A percentile compares a stretch with the other conserved stretches of the same genome.
Evolutionary conservation across 1,284 basidiomycete species (phyloP).

Genomic region (Xerocomus cyaneibrunnescens): DNA sequence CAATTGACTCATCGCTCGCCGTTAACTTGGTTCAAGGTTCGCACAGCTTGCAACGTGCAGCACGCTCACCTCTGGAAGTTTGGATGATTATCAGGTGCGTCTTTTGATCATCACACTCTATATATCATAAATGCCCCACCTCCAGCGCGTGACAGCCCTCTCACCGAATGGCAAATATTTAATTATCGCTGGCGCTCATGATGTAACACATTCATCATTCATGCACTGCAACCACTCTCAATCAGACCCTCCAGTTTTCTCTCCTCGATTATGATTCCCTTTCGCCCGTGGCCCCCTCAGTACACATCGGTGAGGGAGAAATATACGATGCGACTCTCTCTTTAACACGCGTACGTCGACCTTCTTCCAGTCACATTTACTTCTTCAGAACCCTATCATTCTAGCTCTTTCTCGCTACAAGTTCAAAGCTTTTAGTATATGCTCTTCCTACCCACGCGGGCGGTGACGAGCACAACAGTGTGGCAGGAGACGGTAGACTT

Average conservation of each 20-base stretch:
- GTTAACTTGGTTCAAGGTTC: conserved; percentile 45
- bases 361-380: background rate
- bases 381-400: conserved; percentile 7
- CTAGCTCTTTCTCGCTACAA: conserved; percentile 67
- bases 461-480: conserved; percentile 23
- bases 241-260: conserved; percentile 50
- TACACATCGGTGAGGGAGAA: conserved; percentile 59
- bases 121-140: conserved; percentile 6
- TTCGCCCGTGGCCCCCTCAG: conserved; percentile 43
- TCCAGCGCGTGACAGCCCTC: conserved; percentile 74
- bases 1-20: background rate
- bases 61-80: conserved; percentile 58
- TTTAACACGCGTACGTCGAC: conserved; percentile 43
- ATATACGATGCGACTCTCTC: conserved; percentile 75
- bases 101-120: background rate
- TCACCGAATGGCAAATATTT: conserved; percentile 63
- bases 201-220: conserved; percentile 42
- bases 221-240: conserved; percentile 10
- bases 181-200: conserved; percentile 61
- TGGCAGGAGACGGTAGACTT: conserved; percentile 45
- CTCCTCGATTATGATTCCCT: conserved; percentile 70
- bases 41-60: conserved; percentile 51
- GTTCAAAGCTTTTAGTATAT: conserved; percentile 61
- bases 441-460: conserved; percentile 37
- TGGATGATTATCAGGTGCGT: conserved; percentile 81